Evolutionary conservation across 495 filamentous ascomycete genomes (phyloP).

Genomic region (Penicillium waksmanii): DNA sequence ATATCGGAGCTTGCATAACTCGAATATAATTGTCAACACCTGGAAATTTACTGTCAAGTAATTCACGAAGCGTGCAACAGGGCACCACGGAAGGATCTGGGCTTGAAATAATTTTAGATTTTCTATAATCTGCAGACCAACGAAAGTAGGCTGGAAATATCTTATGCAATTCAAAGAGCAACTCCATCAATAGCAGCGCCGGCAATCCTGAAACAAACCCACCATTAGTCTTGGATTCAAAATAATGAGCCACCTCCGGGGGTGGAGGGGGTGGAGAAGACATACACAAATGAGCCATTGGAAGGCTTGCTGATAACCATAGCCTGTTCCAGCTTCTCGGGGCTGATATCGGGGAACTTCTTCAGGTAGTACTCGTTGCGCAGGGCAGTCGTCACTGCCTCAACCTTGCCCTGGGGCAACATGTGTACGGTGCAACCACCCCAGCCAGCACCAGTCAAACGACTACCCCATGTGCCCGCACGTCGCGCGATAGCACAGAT

Average conservation of each 20-base stretch:
- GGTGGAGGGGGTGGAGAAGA: constrained; percentile 1
- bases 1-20: no score
- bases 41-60: background rate
- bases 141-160: constrained; percentile 8
- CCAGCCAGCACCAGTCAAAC: constrained; percentile 95
- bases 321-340: constrained; percentile 74
- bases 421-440: constrained; percentile 95
- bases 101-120: background rate
- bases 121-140: background rate
- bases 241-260: background rate
- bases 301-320: constrained; percentile 88
- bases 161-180: constrained; percentile 28
- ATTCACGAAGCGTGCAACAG: background rate
- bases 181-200: constrained; percentile 47
- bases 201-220: constrained; percentile 36
- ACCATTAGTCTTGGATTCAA: constrained; percentile 17
- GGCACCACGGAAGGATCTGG: background rate
- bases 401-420: constrained; percentile 81
- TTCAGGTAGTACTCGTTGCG: constrained; percentile 78
- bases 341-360: constrained; percentile 69
- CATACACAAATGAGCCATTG: constrained; percentile 53
- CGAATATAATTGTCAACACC: background rate
- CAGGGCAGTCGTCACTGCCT: constrained; percentile 77
- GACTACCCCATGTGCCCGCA: constrained; percentile 81
- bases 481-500: constrained; percentile 77